A percentile compares a stretch with the other conserved stretches of the same genome.
Conservation (phyloP, 306 rosid genomes). For the Chamaecrista fasciculata region DNA sequence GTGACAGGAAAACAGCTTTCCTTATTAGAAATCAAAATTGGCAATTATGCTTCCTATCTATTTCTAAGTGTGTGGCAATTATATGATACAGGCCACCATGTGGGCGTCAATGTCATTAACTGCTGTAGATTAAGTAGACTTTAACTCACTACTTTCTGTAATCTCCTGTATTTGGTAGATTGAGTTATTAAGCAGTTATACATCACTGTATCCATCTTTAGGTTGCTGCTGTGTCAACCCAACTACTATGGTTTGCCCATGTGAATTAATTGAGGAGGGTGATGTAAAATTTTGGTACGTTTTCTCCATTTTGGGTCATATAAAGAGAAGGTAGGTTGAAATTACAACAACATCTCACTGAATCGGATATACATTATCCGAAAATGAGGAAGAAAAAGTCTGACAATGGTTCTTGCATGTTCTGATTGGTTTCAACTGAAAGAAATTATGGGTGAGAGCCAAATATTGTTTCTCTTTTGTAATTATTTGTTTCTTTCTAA, state of each 20-base stretch:
- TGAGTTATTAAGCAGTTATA: constrained; percentile 19
- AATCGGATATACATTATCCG: constrained; percentile 26
- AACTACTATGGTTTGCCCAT: constrained; percentile 39
- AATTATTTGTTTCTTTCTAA: not conserved
- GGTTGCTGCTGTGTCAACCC: constrained; percentile 21
- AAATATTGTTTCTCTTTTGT: not conserved
- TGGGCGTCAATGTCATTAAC: not conserved
- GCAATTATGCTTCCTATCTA: not conserved
- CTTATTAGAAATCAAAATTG: not conserved
- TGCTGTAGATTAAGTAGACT: not conserved
- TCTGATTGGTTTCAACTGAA: constrained; percentile 5
- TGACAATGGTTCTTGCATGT: constrained; percentile 18
- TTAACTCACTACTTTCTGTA: not conserved
- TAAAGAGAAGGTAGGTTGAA: constrained; percentile 26
- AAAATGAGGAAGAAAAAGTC: not conserved
- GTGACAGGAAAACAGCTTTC: constrained; percentile 14
- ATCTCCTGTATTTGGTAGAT: constrained; percentile 27
- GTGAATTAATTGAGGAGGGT: constrained; percentile 30
- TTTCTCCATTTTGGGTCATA: constrained; percentile 30
- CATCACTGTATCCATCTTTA: constrained; percentile 18
- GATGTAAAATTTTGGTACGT: constrained; percentile 11
- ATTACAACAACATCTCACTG: constrained; percentile 25
- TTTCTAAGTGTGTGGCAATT: not conserved
- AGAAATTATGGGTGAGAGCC: not conserved
- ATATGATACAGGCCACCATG: not conserved